These are phyloP conservation scores for Trichophyton mentagrophytes DNA, from an alignment of 2,329 filamentous ascomycete species.

Conservation along the genomic window DNA sequence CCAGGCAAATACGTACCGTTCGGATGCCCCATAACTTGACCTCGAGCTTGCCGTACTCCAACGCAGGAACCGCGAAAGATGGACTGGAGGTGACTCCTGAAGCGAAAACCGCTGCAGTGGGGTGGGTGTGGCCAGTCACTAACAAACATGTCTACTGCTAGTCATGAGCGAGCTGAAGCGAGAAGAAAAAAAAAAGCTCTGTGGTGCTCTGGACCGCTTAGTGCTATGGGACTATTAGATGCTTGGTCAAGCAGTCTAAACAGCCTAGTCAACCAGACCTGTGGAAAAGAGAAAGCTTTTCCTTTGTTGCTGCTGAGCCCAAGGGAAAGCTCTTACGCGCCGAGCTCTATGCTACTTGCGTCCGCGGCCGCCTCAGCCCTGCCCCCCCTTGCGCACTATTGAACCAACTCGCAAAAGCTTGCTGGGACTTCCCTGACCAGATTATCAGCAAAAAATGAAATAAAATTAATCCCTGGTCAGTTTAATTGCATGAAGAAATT, in stretches of 20 bases:
- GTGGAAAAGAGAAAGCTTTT: neutral
- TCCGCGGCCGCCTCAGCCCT: neutral
- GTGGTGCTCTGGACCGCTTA: neutral
- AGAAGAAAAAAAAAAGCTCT: neutral
- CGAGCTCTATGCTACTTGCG: neutral
- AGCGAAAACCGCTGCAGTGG: neutral
- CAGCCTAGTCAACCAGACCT: neutral
- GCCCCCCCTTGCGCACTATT: neutral
- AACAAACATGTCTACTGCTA: neutral
- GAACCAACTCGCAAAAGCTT: neutral
- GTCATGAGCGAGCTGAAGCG: neutral
- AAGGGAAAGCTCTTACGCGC: neutral
- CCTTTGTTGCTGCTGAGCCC: neutral
- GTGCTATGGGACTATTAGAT: neutral
- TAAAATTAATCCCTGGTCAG: neutral
- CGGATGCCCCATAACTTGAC: neutral
- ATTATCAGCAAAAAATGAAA: neutral
- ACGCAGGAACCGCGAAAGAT: neutral
- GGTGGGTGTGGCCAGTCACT: neutral
- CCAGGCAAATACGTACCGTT: neutral
- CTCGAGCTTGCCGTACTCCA: neutral
- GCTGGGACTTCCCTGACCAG: neutral
- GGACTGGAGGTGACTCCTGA: neutral
- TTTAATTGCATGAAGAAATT: neutral
- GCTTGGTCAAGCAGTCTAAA: neutral